phyloP scores from a whole-genome alignment of 2,329 filamentous ascomycete species.

The Exophiala alcalophila region DNA sequence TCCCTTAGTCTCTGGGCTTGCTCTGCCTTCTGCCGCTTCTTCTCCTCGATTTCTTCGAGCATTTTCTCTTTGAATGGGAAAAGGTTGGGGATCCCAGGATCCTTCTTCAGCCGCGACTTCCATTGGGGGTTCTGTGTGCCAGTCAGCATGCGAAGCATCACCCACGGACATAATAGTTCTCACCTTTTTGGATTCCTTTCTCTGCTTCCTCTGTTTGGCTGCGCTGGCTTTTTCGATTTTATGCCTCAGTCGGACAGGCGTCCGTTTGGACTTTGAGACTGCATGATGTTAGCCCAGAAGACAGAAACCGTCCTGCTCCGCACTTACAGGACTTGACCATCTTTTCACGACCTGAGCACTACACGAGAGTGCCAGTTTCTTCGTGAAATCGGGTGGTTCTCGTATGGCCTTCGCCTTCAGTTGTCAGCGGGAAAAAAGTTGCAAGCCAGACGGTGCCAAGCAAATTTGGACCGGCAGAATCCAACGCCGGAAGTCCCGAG shows the following conservation, averaged over 20 bases:
- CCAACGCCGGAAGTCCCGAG: no score
- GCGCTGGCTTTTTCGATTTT: constrained; percentile 93
- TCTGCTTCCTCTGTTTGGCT: constrained; percentile 85
- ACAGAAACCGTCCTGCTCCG: no score
- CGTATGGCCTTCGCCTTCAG: no score
- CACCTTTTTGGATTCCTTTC: constrained; percentile 82
- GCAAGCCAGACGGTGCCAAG: not conserved
- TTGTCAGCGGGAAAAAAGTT: constrained; percentile 11
- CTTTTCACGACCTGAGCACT: constrained; percentile 11
- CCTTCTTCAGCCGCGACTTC: constrained; percentile 92
- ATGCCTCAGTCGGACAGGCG: constrained; percentile 81
- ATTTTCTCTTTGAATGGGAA: constrained; percentile 98
- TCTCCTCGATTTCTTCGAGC: constrained; percentile 90
- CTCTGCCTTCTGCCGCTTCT: constrained; percentile 74
- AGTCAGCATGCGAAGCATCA: not conserved
- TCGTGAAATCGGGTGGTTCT: no score
- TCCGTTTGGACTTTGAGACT: constrained; percentile 96
- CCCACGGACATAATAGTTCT: not conserved
- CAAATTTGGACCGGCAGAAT: no score
- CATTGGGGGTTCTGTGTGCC: constrained; percentile 77
- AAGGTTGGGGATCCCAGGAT: constrained; percentile 93
- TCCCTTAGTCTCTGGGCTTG: constrained; percentile 70
- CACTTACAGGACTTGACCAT: constrained; percentile 34
- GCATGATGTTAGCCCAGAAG: constrained; percentile 17
- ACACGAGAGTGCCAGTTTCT: no score